Conservation (phyloP, 2,329 filamentous ascomycete species). For the Pezicula rhizophila region DNA sequence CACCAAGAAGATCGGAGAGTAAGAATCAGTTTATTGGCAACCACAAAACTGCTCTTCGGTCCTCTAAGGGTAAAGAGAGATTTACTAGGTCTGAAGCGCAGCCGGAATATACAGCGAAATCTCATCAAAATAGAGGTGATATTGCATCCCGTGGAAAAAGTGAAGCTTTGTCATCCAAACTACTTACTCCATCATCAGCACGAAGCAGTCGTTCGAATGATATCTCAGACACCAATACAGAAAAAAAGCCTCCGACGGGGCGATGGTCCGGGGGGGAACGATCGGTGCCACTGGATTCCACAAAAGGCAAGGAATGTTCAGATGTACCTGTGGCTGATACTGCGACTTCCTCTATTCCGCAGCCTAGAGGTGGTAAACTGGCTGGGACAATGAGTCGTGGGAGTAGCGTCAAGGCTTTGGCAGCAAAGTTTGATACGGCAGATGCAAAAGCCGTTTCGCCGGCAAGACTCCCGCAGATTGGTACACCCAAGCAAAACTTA, state of each 20-base stretch:
- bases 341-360: not conserved
- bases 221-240: too few species aligned
- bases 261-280: too few species aligned
- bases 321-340: too few species aligned
- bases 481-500: slow-evolving; percentile 7
- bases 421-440: slow-evolving; percentile 21
- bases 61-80: too few species aligned
- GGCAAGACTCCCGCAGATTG: slow-evolving; percentile 9
- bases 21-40: too few species aligned
- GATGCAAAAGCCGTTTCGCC: slow-evolving; percentile 5
- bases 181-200: not conserved
- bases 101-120: too few species aligned
- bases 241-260: too few species aligned
- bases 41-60: too few species aligned
- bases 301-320: too few species aligned
- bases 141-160: not conserved
- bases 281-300: too few species aligned
- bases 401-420: slow-evolving; percentile 22
- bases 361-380: not conserved
- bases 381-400: slow-evolving; percentile 5
- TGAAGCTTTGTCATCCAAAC: not conserved
- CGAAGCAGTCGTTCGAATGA: too few species aligned
- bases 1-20: not conserved
- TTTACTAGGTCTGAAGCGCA: too few species aligned
- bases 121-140: not conserved